Conservation (phyloP, 2,329 filamentous ascomycete species). For the Alternaria sp. region DNA sequence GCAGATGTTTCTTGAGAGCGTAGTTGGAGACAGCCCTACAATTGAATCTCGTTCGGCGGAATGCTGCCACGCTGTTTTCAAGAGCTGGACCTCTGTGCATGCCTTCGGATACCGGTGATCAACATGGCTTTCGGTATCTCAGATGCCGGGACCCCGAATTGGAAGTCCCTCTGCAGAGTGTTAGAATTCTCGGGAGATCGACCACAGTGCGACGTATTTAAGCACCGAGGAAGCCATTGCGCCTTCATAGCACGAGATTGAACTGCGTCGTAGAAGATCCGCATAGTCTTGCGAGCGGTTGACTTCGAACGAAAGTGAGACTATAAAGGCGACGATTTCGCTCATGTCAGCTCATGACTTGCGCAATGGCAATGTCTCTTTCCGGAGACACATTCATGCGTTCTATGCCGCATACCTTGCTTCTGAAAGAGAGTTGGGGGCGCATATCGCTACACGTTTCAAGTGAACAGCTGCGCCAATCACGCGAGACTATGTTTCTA, state of each 20-base stretch:
- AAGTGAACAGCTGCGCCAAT: slow-evolving; percentile 17
- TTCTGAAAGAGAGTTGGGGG: slow-evolving; percentile 3
- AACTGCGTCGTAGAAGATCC: neutral
- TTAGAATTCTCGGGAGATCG: neutral
- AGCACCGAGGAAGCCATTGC: neutral
- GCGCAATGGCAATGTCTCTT: neutral
- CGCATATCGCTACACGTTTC: slow-evolving; percentile 16
- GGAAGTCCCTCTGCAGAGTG: slow-evolving; percentile 1
- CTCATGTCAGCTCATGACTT: neutral
- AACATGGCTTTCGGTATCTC: neutral
- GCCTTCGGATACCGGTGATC: neutral
- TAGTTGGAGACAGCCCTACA: neutral
- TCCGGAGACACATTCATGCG: neutral
- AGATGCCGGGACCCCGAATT: neutral
- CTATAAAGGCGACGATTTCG: neutral
- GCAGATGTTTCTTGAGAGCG: slow-evolving; percentile 8
- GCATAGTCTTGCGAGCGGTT: neutral
- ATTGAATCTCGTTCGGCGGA: neutral
- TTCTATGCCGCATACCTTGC: slow-evolving; percentile 5
- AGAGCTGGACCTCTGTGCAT: slow-evolving; percentile 1
- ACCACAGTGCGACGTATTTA: neutral
- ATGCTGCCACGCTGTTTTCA: neutral
- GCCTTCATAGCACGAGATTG: neutral
- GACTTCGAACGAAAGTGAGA: neutral
- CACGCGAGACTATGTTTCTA: neutral